phyloP scores from a whole-genome alignment of 345 rosid species.

The Trapa incisa region DNA sequence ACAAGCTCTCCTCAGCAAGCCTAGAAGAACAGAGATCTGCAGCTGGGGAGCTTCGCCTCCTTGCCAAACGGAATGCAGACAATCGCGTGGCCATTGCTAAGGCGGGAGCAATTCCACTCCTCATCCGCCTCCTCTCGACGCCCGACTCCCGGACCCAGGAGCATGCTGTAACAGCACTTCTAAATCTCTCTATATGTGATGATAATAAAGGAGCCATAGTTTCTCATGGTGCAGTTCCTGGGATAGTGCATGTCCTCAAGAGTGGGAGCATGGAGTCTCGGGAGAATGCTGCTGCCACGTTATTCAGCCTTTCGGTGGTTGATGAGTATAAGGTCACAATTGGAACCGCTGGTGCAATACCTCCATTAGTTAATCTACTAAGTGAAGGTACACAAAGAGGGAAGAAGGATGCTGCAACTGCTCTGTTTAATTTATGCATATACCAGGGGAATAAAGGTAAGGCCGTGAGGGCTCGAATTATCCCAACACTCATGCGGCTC shows the following conservation, averaged over 20 bases:
- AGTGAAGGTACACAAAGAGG: constrained; percentile 91
- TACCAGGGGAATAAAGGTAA: constrained; percentile 98
- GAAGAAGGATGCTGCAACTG: constrained; percentile 97
- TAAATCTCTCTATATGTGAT: constrained; percentile 93
- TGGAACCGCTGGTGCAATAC: constrained; percentile 76
- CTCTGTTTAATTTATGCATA: constrained; percentile 88
- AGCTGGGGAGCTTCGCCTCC: constrained; percentile 91
- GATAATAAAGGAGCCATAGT: constrained; percentile 88
- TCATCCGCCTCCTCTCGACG: constrained; percentile 65
- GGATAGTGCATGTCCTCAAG: constrained; percentile 85
- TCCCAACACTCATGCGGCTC: constrained; percentile 47
- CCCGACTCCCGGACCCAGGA: constrained; percentile 88
- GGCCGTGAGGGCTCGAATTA: constrained; percentile 86
- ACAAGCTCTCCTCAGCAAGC: constrained; percentile 61
- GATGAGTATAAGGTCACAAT: constrained; percentile 90
- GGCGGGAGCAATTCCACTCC: constrained; percentile 97
- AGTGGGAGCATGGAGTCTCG: constrained; percentile 98
- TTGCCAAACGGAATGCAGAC: constrained; percentile 92
- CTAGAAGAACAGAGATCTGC: constrained; percentile 75
- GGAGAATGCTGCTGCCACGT: constrained; percentile 97
- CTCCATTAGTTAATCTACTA: constrained; percentile 71
- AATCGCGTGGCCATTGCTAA: constrained; percentile 96
- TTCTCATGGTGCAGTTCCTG: constrained; percentile 81
- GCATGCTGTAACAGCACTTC: constrained; percentile 88
- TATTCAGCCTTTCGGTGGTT: constrained; percentile 87